Evolutionary conservation across 140 eudicot species (phyloP), one percentile per base, ranked within the genome.

Genomic region (Cichorium intybus): DNA sequence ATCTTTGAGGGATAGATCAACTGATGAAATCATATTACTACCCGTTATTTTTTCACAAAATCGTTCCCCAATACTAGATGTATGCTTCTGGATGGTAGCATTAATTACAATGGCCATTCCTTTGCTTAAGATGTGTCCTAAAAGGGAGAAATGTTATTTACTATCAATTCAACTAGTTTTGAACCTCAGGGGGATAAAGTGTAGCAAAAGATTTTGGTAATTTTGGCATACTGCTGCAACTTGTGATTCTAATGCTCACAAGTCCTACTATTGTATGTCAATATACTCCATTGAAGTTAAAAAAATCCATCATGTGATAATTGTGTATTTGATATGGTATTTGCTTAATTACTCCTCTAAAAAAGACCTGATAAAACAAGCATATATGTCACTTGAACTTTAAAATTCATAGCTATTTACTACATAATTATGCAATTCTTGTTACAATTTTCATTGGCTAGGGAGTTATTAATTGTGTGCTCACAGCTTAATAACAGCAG

Each of bases 171-270:
- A 39, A 41, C 68, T 62, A 65, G 21, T 64, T 59, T 28, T 52
- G 31, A 46, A 27, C 74, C 78, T 50, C 69, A 29, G 45, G 28
- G 43, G 56, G 23, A 37, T n/a, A 33, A 45, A 28, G 27, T 33
- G 17, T 15, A 47, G 69, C 74, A 64, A 56, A 74, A 49, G 51
- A 59, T 57, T 28, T 41, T 27, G 58, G 64, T 50, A 68, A 61
- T 20, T 75, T 51, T 35, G 52, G 24, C 21, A 59, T 62, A 29
- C 70, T 28, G 34, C 33, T 20, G 29, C 8, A 35, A 65, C 46
- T 12, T 20, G 63, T n/a, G n/a, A n/a, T n/a, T n/a, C n/a, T n/a
- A n/a, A n/a, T n/a, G n/a, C n/a, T n/a, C n/a, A n/a, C n/a, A n/a
- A n/a, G n/a, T n/a, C n/a, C n/a, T n/a, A n/a, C n/a, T n/a, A n/a